Evolutionary conservation across 306 rosid genomes (phyloP).

Genomic region (Cucumis melo): DNA sequence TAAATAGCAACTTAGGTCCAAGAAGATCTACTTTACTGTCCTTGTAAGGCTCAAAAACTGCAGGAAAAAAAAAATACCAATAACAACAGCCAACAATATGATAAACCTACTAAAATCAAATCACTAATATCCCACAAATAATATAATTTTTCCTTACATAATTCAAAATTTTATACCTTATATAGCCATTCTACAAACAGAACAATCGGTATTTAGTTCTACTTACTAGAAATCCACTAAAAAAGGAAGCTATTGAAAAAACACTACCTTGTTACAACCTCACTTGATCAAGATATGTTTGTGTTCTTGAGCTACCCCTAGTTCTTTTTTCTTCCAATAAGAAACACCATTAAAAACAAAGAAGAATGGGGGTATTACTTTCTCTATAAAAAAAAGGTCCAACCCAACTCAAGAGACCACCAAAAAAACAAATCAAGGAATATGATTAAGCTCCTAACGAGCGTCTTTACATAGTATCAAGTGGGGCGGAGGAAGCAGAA

Average conservation of each 20-base stretch:
- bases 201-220: background rate
- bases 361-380: background rate
- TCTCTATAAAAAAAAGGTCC: background rate
- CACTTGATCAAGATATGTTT: too few species aligned
- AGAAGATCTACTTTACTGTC: constrained; percentile 88
- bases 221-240: background rate
- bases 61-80: constrained; percentile 10
- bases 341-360: background rate
- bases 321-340: background rate
- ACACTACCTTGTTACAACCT: background rate
- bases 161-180: background rate
- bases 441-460: background rate
- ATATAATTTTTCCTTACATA: background rate
- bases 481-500: background rate
- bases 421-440: background rate
- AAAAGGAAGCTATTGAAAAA: background rate
- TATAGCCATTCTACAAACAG: background rate
- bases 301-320: too few species aligned
- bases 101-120: background rate
- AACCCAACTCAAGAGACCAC: background rate
- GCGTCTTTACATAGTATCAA: background rate
- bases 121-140: background rate
- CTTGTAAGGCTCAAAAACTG: constrained; percentile 98
- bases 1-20: constrained; percentile 77
- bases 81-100: background rate